These are phyloP conservation scores for Tagetes erecta DNA, from an alignment of 129 eudicot species.

Conservation along the genomic window DNA sequence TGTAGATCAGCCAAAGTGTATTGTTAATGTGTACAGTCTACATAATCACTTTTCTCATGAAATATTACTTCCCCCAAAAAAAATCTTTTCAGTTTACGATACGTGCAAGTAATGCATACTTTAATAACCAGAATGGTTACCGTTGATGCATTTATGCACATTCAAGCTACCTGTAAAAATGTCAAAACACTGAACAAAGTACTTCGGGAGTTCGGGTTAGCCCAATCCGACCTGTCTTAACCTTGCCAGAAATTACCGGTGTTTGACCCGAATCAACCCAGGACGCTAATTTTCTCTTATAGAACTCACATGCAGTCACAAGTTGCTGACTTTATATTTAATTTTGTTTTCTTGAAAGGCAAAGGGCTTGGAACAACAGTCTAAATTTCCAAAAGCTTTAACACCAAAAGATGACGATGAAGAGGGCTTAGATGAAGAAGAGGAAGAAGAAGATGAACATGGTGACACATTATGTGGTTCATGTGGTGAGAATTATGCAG, in stretches of 20 bases:
- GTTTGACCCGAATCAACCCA: background rate
- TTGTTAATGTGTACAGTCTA: background rate
- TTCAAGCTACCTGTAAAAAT: background rate
- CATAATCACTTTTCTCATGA: background rate
- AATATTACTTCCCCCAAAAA: background rate
- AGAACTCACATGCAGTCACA: background rate
- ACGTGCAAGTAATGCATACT: background rate
- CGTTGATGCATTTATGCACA: background rate
- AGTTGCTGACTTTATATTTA: background rate
- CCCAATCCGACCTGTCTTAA: background rate
- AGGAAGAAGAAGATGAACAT: constrained; percentile 58
- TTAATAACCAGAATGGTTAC: background rate
- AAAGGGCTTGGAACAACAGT: constrained; percentile 45
- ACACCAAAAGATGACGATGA: constrained; percentile 53
- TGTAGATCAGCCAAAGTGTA: background rate
- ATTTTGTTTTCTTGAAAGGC: constrained; percentile 23
- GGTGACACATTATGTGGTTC: constrained; percentile 67
- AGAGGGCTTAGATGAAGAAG: constrained; percentile 54
- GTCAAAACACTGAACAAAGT: background rate
- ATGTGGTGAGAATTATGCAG: constrained; percentile 60
- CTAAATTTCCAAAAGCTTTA: constrained; percentile 38
- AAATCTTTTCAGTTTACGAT: background rate
- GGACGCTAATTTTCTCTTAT: background rate
- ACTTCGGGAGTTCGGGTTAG: background rate
- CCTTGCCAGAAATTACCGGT: background rate